phyloP scores from a whole-genome alignment of 1,284 basidiomycete species.

The Ceratobasidium sp. region DNA sequence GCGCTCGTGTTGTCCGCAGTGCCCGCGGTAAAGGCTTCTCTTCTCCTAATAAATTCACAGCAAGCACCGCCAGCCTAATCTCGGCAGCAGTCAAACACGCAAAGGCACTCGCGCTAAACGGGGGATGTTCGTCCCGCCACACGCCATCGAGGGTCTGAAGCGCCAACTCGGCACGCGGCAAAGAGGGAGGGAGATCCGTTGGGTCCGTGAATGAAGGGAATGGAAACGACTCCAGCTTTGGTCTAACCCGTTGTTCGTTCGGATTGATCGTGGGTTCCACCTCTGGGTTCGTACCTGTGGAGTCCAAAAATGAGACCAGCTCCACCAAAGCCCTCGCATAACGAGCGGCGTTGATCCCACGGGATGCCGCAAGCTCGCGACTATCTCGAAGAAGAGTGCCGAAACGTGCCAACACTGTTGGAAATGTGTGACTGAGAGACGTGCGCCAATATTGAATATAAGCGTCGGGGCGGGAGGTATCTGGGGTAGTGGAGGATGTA shows the following conservation, averaged over 20 bases:
- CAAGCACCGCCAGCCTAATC: conserved; percentile 7
- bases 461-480: background rate
- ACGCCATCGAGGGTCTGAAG: conserved; percentile 17
- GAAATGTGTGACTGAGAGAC: conserved; percentile 15
- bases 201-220: conserved; percentile 30
- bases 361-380: conserved; percentile 13
- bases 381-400: conserved; percentile 14
- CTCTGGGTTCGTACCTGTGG: background rate
- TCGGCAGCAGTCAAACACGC: conserved; percentile 31
- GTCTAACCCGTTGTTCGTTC: background rate
- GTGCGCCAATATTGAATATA: background rate
- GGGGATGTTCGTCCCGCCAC: conserved; percentile 34
- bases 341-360: conserved; percentile 28
- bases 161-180: conserved; percentile 19
- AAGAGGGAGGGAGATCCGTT: background rate
- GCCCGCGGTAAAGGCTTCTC: background rate
- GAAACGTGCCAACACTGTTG: conserved; percentile 10
- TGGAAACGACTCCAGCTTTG: conserved; percentile 20
- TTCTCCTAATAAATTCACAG: background rate
- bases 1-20: background rate
- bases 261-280: background rate
- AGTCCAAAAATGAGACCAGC: conserved; percentile 3
- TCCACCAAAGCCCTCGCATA: conserved; percentile 11
- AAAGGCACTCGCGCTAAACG: conserved; percentile 32
- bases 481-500: background rate